Evolutionary conservation across 2,329 filamentous ascomycete species (phyloP).

Genomic region (Ceratocystis variospora): DNA sequence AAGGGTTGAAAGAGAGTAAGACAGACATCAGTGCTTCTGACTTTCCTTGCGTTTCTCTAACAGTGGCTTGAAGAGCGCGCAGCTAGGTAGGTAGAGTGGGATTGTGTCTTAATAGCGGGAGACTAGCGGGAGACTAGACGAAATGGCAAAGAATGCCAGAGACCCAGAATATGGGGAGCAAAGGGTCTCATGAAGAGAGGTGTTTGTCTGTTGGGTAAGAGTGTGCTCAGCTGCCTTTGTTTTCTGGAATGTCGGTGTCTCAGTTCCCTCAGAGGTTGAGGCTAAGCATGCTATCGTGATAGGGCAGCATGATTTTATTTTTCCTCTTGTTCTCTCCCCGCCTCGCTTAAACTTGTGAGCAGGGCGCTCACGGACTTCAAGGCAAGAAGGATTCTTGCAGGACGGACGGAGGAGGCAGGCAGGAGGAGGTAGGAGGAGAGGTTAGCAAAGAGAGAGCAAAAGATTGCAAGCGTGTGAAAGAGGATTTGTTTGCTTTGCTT

Average conservation of each 20-base stretch:
- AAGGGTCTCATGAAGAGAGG: not conserved
- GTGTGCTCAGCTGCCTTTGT: conserved; percentile 5
- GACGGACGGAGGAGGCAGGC: not conserved
- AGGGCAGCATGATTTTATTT: not conserved
- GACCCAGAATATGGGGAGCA: not conserved
- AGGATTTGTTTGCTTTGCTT: not conserved
- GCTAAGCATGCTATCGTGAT: not conserved
- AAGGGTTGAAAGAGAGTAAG: not conserved
- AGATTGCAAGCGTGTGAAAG: not conserved
- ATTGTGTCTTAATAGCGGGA: not conserved
- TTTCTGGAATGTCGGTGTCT: conserved; percentile 4
- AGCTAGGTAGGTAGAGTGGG: not conserved
- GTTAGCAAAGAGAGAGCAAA: not conserved
- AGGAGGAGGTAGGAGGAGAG: not conserved
- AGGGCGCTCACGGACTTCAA: conserved; percentile 3
- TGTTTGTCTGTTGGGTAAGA: too few species aligned
- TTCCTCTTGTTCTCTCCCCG: not conserved
- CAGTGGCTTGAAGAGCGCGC: not conserved
- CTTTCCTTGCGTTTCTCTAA: not conserved
- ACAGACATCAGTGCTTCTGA: not conserved
- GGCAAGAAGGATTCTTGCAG: not conserved
- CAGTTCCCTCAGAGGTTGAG: not conserved
- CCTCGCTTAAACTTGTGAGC: conserved; percentile 9
- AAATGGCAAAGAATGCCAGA: not conserved
- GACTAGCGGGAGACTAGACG: not conserved